A percentile compares a stretch with the other conserved stretches of the same genome.
These are phyloP conservation scores for Wallacemonas sp. DNA, from an alignment of 208 protist species.

Conservation along the genomic window DNA sequence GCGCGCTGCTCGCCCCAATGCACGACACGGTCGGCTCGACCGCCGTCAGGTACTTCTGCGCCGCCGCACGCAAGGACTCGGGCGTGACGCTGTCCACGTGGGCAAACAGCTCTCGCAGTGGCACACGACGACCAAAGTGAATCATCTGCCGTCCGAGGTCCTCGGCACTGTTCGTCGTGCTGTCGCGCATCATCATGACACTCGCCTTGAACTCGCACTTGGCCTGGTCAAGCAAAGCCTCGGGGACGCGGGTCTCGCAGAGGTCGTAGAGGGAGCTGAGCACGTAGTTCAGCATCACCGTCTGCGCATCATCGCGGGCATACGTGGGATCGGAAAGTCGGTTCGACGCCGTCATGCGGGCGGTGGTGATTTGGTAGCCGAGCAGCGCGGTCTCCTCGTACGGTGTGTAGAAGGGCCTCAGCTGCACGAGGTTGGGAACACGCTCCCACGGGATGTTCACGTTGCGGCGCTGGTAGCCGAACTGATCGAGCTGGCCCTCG, in stretches of 20 bases:
- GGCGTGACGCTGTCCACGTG: slow-evolving; percentile 93
- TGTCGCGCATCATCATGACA: slow-evolving; percentile 94
- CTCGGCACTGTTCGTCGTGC: slow-evolving; percentile 94
- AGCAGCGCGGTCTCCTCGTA: slow-evolving; percentile 91
- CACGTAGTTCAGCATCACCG: slow-evolving; percentile 69
- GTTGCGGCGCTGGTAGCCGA: slow-evolving; percentile 73
- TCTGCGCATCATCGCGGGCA: slow-evolving; percentile 65
- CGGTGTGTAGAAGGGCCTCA: slow-evolving; percentile 91
- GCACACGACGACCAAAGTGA: slow-evolving; percentile 82
- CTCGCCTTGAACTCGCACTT: slow-evolving; percentile 94
- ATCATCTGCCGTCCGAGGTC: slow-evolving; percentile 98
- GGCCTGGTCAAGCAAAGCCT: slow-evolving; percentile 89
- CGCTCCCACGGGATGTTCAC: slow-evolving; percentile 58
- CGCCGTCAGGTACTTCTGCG: slow-evolving; percentile 60
- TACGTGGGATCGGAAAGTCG: slow-evolving; percentile 23
- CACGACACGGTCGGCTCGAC: slow-evolving; percentile 70
- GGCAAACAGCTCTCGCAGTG: slow-evolving; percentile 92
- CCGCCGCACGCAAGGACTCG: slow-evolving; percentile 72
- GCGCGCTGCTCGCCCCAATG: slow-evolving; percentile 67
- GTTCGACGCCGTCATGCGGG: slow-evolving; percentile 42
- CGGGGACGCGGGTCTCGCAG: slow-evolving; percentile 47
- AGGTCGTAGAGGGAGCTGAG: slow-evolving; percentile 74
- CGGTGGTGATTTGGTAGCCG: slow-evolving; percentile 85
- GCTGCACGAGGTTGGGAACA: slow-evolving; percentile 68
- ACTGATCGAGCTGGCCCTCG: slow-evolving; percentile 76